Evolutionary conservation across 208 protist species (phyloP).

Genomic region (Trypanosoma cruzi): DNA sequence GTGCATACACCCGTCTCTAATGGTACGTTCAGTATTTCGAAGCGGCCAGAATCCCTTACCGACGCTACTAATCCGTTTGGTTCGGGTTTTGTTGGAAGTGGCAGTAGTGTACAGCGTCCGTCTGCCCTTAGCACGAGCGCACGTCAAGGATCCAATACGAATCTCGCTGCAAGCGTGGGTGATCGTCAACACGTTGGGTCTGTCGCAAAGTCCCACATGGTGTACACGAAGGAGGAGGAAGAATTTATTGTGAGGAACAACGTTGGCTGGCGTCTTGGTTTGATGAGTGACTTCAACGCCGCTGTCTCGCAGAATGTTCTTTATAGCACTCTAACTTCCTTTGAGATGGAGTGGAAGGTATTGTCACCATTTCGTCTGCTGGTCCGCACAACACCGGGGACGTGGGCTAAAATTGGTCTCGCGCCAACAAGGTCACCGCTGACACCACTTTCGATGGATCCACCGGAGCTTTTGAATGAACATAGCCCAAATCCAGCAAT

Average conservation of each 20-base stretch:
- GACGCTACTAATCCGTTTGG: constrained; percentile 19
- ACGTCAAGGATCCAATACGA: constrained; percentile 26
- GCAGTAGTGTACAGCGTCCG: constrained; percentile 29
- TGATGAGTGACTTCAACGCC: constrained; percentile 84
- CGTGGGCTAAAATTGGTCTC: constrained; percentile 46
- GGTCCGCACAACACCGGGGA: constrained; percentile 53
- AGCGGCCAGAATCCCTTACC: constrained; percentile 14
- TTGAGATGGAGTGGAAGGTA: constrained; percentile 89
- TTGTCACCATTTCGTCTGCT: constrained; percentile 70
- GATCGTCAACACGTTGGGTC: constrained; percentile 77
- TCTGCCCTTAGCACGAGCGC: constrained; percentile 20
- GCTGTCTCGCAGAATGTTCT: constrained; percentile 47
- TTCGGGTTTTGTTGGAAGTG: constrained; percentile 20
- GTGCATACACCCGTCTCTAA: constrained; percentile 14
- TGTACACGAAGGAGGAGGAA: constrained; percentile 80
- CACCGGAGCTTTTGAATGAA: not conserved
- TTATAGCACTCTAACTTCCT: constrained; percentile 63
- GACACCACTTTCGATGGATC: constrained; percentile 9
- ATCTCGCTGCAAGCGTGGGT: constrained; percentile 36
- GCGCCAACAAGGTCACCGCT: not conserved
- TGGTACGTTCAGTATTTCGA: constrained; percentile 28
- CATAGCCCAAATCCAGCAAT: not conserved
- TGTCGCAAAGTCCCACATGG: constrained; percentile 67
- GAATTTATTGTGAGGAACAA: constrained; percentile 83
- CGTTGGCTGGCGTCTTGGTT: constrained; percentile 86